Percentiles rank a stretch among this genome's conserved stretches.
Evolutionary conservation across 2,329 filamentous ascomycete species (phyloP).

Genomic region (Sporothrix pallida): DNA sequence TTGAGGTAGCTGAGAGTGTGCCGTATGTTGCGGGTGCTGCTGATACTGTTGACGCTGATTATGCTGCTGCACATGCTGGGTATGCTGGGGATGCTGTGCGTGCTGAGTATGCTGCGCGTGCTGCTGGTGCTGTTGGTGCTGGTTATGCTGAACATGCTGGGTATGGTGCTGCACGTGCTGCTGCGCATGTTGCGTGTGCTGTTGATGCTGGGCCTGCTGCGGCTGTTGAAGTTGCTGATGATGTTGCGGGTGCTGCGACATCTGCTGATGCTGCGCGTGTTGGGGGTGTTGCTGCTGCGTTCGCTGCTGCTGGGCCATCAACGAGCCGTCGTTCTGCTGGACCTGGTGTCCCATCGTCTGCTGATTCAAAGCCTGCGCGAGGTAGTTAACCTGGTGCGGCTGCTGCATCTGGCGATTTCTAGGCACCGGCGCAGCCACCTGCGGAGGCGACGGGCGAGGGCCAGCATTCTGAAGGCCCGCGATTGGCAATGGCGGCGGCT

Average conservation of each 20-base stretch:
- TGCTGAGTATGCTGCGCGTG: conserved; percentile 35
- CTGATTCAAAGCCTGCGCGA: conserved; percentile 47
- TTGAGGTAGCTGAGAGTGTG: conserved; percentile 39
- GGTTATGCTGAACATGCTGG: conserved; percentile 32
- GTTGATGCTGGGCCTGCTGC: conserved; percentile 28
- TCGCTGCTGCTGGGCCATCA: conserved; percentile 43
- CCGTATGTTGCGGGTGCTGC: conserved; percentile 38
- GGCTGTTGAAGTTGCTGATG: conserved; percentile 32
- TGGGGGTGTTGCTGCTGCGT: conserved; percentile 40
- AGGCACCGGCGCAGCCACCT: conserved; percentile 56
- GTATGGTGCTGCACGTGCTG: conserved; percentile 36
- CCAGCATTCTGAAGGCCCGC: conserved; percentile 55
- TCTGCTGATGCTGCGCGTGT: conserved; percentile 37
- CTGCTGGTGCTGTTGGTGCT: conserved; percentile 37
- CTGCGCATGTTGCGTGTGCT: conserved; percentile 31
- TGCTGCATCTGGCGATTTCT: conserved; percentile 55
- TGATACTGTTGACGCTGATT: conserved; percentile 42
- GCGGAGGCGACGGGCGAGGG: conserved; percentile 51
- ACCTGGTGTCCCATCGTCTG: conserved; percentile 44
- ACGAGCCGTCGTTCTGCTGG: conserved; percentile 43
- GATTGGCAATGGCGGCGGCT: conserved; percentile 55
- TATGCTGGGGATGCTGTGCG: conserved; percentile 34
- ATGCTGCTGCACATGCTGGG: conserved; percentile 27
- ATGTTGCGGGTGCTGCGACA: conserved; percentile 34
- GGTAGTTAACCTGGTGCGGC: conserved; percentile 44